Base-by-base conservation (phyloP, 805 yeast genomes). In the Komagataella mondaviorum region DNA sequence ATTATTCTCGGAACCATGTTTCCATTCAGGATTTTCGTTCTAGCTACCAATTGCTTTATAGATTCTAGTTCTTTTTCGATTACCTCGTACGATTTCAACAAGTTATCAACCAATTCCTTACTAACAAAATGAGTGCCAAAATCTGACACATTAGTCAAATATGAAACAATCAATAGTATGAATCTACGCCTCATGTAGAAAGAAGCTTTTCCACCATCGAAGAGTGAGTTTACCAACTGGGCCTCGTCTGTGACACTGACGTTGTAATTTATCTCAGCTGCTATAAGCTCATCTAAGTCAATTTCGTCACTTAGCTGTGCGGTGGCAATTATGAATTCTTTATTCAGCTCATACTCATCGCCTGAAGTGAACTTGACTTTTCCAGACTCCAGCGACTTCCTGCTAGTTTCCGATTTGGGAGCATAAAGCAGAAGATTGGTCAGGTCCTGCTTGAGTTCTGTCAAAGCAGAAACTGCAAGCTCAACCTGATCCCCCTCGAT, bases 281-380 rank as follows among this genome's bases (percentile, higher is more conserved):
- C 76, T 2, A 77, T 71, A 24, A 85, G 50, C 62, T 91, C 97
- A 64, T 91, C 95, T 50, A 91, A 69, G 49, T 85, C 71, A 50
- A 91, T 71, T 44, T 80, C 80, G 55, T 81, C 86, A 0, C 90
- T 69, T 16, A 85, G 60, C 22, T 71, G 70, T 4, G 80, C 70
- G 0, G 88, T 75, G 3, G 76, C 71, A 50, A 79, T 72, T 45
- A 84, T 71, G 57, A 88, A 90, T 44, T 78, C 77, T 48, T 77
- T 70, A 60, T 85, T 88, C 36, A 90, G 64, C 53, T 76, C 76
- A 57, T 76, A 83, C 48, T 77, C 77, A 12, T 73, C 75, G 22
- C 82, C 83, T 58, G 75, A 81, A 17, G 72, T 67, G 36, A 89
- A 69, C 7, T 61, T 62, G 6, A 82, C 61, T 36, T 65, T 71